Evolutionary conservation across 2,329 filamentous ascomycete species (phyloP).

Genomic region (Penicillium sclerotigenum): DNA sequence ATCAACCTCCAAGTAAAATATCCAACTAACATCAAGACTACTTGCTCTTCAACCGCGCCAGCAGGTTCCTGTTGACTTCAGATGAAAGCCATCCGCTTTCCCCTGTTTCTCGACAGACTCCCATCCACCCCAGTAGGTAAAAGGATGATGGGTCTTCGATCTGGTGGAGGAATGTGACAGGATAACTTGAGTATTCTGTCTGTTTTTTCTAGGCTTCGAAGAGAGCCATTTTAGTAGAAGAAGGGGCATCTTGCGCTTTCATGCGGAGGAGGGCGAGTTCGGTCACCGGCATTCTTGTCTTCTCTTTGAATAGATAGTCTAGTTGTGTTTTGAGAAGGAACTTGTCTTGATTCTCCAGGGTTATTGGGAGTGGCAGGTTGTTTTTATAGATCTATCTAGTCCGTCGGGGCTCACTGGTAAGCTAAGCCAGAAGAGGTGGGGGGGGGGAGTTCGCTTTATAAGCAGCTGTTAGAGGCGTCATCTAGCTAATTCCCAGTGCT

Average conservation of each 20-base stretch:
- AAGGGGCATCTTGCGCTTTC: conserved; percentile 18
- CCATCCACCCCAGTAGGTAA: conserved; percentile 50
- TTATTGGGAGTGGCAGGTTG: no score
- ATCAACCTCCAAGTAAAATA: conserved; percentile 45
- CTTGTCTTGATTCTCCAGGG: fast-evolving
- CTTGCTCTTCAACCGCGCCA: conserved; percentile 37
- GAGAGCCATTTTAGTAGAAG: conserved; percentile 31
- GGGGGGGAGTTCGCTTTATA: not conserved
- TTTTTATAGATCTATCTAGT: not conserved
- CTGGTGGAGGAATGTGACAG: conserved; percentile 43
- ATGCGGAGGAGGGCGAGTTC: conserved; percentile 47
- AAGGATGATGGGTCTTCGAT: conserved; percentile 43
- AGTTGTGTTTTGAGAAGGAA: no score
- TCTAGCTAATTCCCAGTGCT: not conserved
- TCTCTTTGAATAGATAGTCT: not conserved
- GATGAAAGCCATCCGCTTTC: conserved; percentile 42
- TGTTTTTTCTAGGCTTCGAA: conserved; percentile 37
- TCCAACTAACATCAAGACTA: conserved; percentile 41
- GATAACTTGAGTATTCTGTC: conserved; percentile 35
- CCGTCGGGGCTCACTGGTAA: no score
- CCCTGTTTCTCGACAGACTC: conserved; percentile 40
- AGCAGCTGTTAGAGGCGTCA: not conserved
- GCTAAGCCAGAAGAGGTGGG: not conserved
- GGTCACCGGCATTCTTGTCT: conserved; percentile 28
- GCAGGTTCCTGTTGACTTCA: conserved; percentile 40